Conservation (phyloP, 73 alveolate species). For the Blepharisma stoltei region DNA sequence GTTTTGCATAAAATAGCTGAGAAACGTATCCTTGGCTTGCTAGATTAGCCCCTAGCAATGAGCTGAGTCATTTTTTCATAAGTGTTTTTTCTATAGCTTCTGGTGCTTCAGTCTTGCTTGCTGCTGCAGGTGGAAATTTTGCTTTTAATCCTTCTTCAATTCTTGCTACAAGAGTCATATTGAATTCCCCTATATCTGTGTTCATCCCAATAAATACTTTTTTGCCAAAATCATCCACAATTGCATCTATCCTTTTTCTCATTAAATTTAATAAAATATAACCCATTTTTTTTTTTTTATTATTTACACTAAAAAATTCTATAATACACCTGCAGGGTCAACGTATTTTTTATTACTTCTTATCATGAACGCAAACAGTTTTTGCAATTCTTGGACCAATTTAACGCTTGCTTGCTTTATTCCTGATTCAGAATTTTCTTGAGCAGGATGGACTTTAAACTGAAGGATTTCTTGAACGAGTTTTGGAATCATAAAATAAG, state of each 20-base stretch:
- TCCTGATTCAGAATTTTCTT: not conserved
- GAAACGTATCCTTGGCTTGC: not conserved
- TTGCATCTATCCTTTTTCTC: no score
- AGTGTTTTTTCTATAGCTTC: not conserved
- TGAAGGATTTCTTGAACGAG: slow-evolving; percentile 61
- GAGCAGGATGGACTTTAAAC: slow-evolving; percentile 25
- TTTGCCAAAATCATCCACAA: slow-evolving; percentile 77
- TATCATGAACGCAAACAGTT: slow-evolving; percentile 53
- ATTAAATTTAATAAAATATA: no score
- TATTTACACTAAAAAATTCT: no score
- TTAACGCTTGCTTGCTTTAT: slow-evolving; percentile 38
- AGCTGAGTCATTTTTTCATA: no score
- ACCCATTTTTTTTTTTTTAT: no score
- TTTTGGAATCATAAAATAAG: slow-evolving; percentile 67
- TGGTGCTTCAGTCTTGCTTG: not conserved
- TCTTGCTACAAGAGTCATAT: slow-evolving; percentile 67
- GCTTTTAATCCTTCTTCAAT: slow-evolving; percentile 67
- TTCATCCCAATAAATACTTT: slow-evolving; percentile 67
- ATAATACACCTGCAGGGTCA: slow-evolving; percentile 73
- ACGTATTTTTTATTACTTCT: slow-evolving; percentile 65
- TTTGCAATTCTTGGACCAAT: slow-evolving; percentile 46
- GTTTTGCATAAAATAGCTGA: slow-evolving; percentile 5
- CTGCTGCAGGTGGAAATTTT: not conserved
- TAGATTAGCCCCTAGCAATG: not conserved
- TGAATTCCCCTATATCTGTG: slow-evolving; percentile 85